phyloP scores from a whole-genome alignment of 2,329 filamentous ascomycete genomes.

The Penicillium sp. region DNA sequence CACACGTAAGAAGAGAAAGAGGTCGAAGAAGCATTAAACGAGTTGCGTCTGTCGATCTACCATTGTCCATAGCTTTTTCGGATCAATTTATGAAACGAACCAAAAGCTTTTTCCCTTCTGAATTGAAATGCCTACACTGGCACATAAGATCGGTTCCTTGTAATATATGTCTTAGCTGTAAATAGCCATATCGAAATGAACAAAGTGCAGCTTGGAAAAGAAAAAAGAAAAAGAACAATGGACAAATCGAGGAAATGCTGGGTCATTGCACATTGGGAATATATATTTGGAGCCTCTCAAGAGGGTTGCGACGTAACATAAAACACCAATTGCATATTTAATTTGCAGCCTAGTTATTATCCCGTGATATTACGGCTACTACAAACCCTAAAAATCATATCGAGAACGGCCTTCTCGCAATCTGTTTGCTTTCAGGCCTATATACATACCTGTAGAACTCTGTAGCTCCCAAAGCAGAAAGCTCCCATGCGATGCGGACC shows the following conservation, averaged over 20 bases:
- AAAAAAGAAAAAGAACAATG: no score
- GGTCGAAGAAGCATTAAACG: conserved; percentile 37
- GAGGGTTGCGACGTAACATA: neutral
- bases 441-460: neutral
- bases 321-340: neutral
- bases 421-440: neutral
- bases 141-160: neutral
- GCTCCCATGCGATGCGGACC: conserved; percentile 8
- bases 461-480: conserved; percentile 4
- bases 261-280: neutral
- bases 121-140: neutral
- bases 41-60: neutral
- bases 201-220: no score
- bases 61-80: conserved; percentile 9
- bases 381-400: neutral
- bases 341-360: neutral
- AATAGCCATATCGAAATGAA: no score
- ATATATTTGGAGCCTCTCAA: neutral
- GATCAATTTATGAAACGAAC: neutral
- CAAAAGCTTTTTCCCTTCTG: neutral
- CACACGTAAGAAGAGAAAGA: conserved; percentile 38
- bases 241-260: no score
- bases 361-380: neutral
- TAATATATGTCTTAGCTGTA: neutral
- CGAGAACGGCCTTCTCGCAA: neutral